A percentile compares a stretch with the other conserved stretches of the same genome.
These are phyloP conservation scores for Mortierella sp. DNA, from an alignment of 371 early-diverging fungal genomes.

Conservation along the genomic window DNA sequence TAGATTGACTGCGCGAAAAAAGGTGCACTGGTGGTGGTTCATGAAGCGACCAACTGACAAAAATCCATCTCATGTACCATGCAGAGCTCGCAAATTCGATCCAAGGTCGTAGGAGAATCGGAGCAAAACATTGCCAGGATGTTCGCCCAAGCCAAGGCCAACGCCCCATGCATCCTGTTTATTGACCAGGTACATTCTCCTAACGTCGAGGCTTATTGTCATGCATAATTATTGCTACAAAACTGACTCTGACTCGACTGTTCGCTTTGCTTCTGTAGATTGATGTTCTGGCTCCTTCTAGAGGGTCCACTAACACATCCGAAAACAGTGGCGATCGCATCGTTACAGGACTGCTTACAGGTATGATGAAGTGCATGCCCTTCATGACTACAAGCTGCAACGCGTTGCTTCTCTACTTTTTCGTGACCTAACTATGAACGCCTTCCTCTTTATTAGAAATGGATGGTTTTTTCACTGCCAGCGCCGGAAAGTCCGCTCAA, in stretches of 20 bases:
- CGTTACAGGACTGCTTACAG: slow-evolving; percentile 83
- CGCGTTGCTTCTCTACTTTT: neutral
- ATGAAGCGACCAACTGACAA: neutral
- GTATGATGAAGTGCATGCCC: slow-evolving; percentile 53
- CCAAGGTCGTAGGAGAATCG: slow-evolving; percentile 88
- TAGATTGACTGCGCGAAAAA: neutral
- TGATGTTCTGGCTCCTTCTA: slow-evolving; percentile 77
- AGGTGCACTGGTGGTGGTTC: neutral
- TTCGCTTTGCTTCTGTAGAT: slow-evolving; percentile 59
- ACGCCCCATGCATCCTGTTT: slow-evolving; percentile 86
- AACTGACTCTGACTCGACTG: neutral
- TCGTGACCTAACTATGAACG: neutral
- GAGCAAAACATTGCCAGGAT: slow-evolving; percentile 80
- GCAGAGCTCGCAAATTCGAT: slow-evolving; percentile 81
- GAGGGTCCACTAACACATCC: slow-evolving; percentile 77
- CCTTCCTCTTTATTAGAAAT: slow-evolving; percentile 66
- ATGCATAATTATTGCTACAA: slow-evolving; percentile 1
- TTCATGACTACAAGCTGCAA: neutral
- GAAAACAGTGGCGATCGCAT: slow-evolving; percentile 87
- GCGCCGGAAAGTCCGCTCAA: slow-evolving; percentile 54
- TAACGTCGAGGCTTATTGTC: neutral
- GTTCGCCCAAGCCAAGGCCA: slow-evolving; percentile 82
- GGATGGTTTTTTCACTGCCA: slow-evolving; percentile 82
- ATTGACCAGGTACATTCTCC: slow-evolving; percentile 77
- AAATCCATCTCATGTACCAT: neutral